Percentiles rank a stretch among this genome's conserved stretches.
These are phyloP conservation scores for Stentor roeselii DNA, from an alignment of 73 alveolate species.

Conservation along the genomic window DNA sequence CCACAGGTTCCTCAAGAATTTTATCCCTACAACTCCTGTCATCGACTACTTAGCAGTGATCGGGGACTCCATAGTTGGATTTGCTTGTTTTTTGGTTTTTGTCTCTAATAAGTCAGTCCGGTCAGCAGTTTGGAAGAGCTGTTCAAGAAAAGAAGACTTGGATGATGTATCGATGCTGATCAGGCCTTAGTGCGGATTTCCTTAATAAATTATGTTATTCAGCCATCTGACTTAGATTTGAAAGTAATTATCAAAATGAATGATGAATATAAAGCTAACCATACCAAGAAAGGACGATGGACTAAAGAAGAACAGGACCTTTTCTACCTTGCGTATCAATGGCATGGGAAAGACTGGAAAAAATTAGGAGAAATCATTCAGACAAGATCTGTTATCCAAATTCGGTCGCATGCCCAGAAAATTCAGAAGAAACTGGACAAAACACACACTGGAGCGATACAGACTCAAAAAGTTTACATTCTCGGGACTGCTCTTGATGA, in stretches of 20 bases:
- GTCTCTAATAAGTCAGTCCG: neutral
- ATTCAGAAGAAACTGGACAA: conserved; percentile 57
- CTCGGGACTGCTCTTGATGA: neutral
- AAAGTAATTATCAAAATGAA: neutral
- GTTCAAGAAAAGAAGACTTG: neutral
- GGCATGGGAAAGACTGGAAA: conserved; percentile 76
- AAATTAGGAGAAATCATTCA: conserved; percentile 55
- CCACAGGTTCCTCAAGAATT: neutral
- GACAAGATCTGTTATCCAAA: conserved; percentile 71
- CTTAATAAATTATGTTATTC: neutral
- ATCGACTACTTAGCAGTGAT: neutral
- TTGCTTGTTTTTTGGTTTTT: neutral
- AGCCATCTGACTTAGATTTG: neutral
- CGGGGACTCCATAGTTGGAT: neutral
- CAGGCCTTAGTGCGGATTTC: neutral
- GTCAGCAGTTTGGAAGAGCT: too few species aligned
- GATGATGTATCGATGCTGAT: neutral
- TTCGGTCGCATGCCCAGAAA: conserved; percentile 82
- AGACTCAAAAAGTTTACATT: neutral
- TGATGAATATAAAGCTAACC: neutral
- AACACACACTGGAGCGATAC: neutral
- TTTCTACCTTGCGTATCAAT: conserved; percentile 61
- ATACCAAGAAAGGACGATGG: conserved; percentile 73
- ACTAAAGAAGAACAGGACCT: conserved; percentile 74
- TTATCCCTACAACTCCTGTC: neutral